These are phyloP conservation scores for Haplographium delicatum DNA, from an alignment of 495 filamentous ascomycete species.

Conservation along the genomic window DNA sequence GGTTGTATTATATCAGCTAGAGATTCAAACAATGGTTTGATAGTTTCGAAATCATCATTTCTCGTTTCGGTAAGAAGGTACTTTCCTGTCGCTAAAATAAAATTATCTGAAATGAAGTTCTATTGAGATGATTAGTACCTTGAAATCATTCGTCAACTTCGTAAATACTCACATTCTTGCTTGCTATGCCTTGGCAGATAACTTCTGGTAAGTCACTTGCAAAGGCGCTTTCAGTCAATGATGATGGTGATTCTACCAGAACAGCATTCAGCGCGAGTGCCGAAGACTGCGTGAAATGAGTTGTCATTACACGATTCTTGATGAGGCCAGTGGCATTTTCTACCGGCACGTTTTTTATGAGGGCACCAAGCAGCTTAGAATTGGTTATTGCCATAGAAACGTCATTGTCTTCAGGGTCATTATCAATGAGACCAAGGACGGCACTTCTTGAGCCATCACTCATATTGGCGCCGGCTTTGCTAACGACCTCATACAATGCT, in stretches of 20 bases:
- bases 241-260: constrained; percentile 67
- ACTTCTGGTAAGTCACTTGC: constrained; percentile 63
- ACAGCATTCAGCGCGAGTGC: constrained; percentile 85
- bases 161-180: constrained; percentile 56
- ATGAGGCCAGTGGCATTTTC: constrained; percentile 63
- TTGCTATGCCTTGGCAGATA: constrained; percentile 74
- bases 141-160: neutral
- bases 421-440: constrained; percentile 82
- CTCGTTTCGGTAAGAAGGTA: constrained; percentile 65
- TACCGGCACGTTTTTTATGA: constrained; percentile 73
- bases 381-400: constrained; percentile 78
- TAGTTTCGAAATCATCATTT: constrained; percentile 58
- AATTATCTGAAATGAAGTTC: constrained; percentile 83
- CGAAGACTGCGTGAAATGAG: constrained; percentile 58
- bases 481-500: constrained; percentile 91
- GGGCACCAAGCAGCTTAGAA: constrained; percentile 78
- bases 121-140: constrained; percentile 27
- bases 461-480: constrained; percentile 92
- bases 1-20: constrained; percentile 69
- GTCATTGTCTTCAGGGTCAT: constrained; percentile 68
- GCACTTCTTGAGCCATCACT: constrained; percentile 77
- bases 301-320: constrained; percentile 74
- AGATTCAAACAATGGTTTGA: constrained; percentile 72
- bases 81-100: constrained; percentile 91
- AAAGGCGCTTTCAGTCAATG: constrained; percentile 58